Base-by-base conservation (phyloP, 78 protist genomes). In the Dictyostelium capitatum region DNA sequence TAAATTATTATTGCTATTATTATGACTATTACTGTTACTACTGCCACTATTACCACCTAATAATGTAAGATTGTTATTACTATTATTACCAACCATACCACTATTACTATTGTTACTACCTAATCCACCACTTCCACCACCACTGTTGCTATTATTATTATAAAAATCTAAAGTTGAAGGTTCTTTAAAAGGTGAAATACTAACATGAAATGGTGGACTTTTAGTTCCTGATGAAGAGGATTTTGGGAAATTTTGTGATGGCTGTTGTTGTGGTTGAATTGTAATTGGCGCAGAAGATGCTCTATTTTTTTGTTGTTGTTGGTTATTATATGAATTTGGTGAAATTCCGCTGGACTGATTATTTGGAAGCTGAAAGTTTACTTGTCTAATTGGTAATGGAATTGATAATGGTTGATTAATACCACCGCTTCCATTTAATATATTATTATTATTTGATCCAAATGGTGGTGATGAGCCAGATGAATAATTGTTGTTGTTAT, bases 131-230 rank as follows among this genome's bases (percentile, higher is more conserved):
- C 47, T 67, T 14, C 75, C 47, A 67, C 73, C 69, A 37, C 69
- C 69, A n/a, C 70, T 32, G 6, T 59, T 59, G 30, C 19, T 59
- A 23, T 59, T 59, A 20, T 53, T 25, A 41, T 15, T 51, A 41
- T 56, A 56, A 30, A n/a, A 56, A 41, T 79, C 83, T 15, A 79
- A 56, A 25, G 73, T 37, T 41, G 72, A 51, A 2, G 67, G 83
- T 41, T 79, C 73, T 56, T 79, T 56, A 57, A 79, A 79, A 28
- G 83, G 83, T 17, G 83, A 56, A 12, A 56, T 62, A 79, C 83
- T 79, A 28, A 56, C 70, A 79, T 51, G 83, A 56, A 79, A 79
- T 51, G 83, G 83, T 54, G 83, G 83, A 19, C 72, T 54, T 79
- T 56, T 79, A 30, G 65, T 37, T 1, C 47, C 53, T 19, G 87